These are phyloP conservation scores for Coemansia sp. DNA, from an alignment of 192 early-diverging fungal species.

Conservation along the genomic window DNA sequence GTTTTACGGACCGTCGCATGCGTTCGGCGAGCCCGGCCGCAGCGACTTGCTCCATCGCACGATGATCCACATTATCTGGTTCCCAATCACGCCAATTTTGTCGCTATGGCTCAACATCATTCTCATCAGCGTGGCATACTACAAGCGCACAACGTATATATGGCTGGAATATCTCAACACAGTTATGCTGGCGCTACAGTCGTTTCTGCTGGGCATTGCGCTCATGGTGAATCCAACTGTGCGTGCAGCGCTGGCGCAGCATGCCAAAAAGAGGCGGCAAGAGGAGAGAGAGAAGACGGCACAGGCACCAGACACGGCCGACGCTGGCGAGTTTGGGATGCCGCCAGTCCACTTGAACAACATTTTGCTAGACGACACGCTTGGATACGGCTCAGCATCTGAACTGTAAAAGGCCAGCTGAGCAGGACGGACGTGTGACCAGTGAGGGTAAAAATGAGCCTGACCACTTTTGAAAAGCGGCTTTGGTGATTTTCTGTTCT, in stretches of 20 bases:
- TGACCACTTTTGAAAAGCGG: neutral
- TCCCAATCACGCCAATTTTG: conserved; percentile 37
- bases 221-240: conserved; percentile 36
- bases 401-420: neutral
- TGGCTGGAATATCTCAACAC: conserved; percentile 30
- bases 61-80: conserved; percentile 34
- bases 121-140: conserved; percentile 23
- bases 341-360: conserved; percentile 8
- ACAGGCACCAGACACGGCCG: neutral
- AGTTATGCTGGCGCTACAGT: conserved; percentile 30
- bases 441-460: neutral
- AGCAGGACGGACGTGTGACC: neutral
- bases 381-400: neutral
- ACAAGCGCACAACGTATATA: conserved; percentile 16
- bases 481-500: neutral
- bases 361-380: neutral
- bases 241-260: conserved; percentile 2
- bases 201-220: conserved; percentile 29
- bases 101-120: conserved; percentile 42
- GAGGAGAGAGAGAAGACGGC: neutral
- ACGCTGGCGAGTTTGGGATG: neutral
- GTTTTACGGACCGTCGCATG: conserved; percentile 10
- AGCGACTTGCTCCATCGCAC: conserved; percentile 25
- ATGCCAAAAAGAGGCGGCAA: conserved; percentile 6
- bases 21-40: neutral